These are phyloP conservation scores for Metroxylon sagu DNA, from an alignment of 176 grass and related monocot species.

Conservation along the genomic window DNA sequence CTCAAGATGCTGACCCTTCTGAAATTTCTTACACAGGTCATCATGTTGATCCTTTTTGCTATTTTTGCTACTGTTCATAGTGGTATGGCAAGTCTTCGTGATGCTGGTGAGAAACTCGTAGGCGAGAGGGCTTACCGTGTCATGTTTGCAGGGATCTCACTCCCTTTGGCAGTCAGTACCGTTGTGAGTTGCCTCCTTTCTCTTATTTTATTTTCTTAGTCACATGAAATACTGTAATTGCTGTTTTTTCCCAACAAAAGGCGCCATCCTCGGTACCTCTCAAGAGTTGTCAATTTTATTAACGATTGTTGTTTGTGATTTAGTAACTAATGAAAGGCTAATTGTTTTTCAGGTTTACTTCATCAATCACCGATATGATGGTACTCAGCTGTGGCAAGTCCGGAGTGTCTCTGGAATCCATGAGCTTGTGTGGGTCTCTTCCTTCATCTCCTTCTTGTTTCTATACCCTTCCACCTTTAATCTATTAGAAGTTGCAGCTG, in stretches of 20 bases:
- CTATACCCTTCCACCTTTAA: slow-evolving; percentile 96
- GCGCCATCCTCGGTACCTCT: background rate
- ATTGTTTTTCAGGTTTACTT: slow-evolving; percentile 73
- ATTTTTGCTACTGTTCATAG: slow-evolving; percentile 87
- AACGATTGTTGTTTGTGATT: background rate
- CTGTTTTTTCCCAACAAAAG: too few relatives aligned
- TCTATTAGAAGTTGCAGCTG: slow-evolving; percentile 85
- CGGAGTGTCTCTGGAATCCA: slow-evolving; percentile 56
- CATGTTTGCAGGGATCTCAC: slow-evolving; percentile 78
- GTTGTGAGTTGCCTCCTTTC: slow-evolving; percentile 41
- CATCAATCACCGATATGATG: slow-evolving; percentile 85
- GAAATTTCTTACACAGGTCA: slow-evolving; percentile 37
- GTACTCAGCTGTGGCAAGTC: slow-evolving; percentile 79
- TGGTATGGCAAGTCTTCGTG: slow-evolving; percentile 80
- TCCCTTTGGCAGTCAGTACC: slow-evolving; percentile 73
- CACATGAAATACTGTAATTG: too few relatives aligned
- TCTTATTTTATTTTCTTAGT: background rate
- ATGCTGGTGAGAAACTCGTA: slow-evolving; percentile 40
- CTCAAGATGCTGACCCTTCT: too few relatives aligned
- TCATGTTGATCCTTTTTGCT: slow-evolving; percentile 55
- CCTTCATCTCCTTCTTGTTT: slow-evolving; percentile 76
- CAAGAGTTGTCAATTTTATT: background rate
- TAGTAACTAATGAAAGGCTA: background rate
- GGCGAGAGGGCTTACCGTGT: slow-evolving; percentile 50
- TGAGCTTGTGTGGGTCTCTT: slow-evolving; percentile 77